These are phyloP conservation scores for Ananas comosus DNA, from an alignment of 176 grass and related monocot genomes.

Conservation along the genomic window DNA sequence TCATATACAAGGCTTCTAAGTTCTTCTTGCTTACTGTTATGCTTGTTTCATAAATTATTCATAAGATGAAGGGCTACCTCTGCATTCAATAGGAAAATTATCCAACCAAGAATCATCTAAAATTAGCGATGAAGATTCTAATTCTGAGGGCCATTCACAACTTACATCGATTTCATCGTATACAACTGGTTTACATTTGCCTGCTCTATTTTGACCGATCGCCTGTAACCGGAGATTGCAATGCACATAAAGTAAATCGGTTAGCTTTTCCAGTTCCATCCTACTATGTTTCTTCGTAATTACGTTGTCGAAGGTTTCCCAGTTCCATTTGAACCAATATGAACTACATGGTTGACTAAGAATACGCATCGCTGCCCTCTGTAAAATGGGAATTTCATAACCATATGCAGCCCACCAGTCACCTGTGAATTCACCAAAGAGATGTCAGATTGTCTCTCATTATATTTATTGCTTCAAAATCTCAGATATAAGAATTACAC, in stretches of 20 bases:
- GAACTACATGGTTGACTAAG: constrained; percentile 26
- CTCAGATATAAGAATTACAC: background rate
- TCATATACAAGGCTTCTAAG: background rate
- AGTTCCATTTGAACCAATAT: constrained; percentile 23
- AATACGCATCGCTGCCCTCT: constrained; percentile 21
- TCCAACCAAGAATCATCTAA: constrained; percentile 26
- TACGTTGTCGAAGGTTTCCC: constrained; percentile 14
- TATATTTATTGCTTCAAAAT: background rate
- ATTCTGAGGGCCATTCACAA: constrained; percentile 23
- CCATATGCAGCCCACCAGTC: constrained; percentile 27
- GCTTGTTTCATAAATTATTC: constrained; percentile 4
- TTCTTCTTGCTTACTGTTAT: background rate
- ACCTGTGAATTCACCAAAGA: constrained; percentile 3
- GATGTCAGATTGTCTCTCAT: background rate
- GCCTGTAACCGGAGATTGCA: constrained; percentile 24
- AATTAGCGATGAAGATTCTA: constrained; percentile 18
- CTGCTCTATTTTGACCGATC: constrained; percentile 11
- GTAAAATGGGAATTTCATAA: constrained; percentile 22
- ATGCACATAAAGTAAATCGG: constrained; percentile 21
- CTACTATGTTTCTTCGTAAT: constrained; percentile 8
- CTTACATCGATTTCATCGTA: constrained; percentile 22
- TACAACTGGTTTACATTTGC: constrained; percentile 13
- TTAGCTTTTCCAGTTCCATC: constrained; percentile 19
- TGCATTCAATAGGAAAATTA: constrained; percentile 14
- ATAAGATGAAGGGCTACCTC: constrained; percentile 4